phyloP scores from a whole-genome alignment of 495 filamentous ascomycete species.

The Xylaria flabelliformis region DNA sequence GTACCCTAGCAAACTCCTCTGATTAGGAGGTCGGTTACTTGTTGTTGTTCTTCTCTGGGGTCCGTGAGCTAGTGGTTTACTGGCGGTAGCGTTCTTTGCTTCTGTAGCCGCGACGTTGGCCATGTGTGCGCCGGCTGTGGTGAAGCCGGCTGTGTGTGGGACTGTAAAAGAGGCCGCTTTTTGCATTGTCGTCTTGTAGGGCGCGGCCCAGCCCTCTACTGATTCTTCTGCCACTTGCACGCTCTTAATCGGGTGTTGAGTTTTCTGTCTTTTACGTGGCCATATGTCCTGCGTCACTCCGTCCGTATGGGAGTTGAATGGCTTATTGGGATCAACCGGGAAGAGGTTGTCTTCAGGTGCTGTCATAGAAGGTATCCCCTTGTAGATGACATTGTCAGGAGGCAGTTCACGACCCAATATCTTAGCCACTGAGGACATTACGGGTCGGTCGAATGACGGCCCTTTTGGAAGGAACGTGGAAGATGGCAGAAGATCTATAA shows the following conservation, averaged over 20 bases:
- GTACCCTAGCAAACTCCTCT: conserved; percentile 51
- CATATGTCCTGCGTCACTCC: conserved; percentile 24
- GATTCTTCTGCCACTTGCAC: conserved; percentile 35
- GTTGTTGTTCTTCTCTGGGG: conserved; percentile 34
- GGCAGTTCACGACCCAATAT: conserved; percentile 51
- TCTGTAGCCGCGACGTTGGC: conserved; percentile 43
- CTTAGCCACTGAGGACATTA: conserved; percentile 48
- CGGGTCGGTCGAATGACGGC: conserved; percentile 50
- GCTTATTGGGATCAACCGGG: conserved; percentile 45
- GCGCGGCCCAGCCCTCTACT: conserved; percentile 42
- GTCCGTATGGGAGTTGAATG: conserved; percentile 25
- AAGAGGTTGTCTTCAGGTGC: conserved; percentile 48
- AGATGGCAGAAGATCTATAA: conserved; percentile 43
- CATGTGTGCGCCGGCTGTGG: conserved; percentile 51
- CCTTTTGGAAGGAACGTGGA: conserved; percentile 50
- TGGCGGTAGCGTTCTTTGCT: conserved; percentile 29
- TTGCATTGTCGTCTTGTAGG: conserved; percentile 55
- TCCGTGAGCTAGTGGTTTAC: conserved; percentile 21
- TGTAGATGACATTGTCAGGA: conserved; percentile 48
- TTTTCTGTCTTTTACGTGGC: conserved; percentile 41
- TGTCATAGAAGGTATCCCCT: conserved; percentile 48
- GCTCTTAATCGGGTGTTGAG: conserved; percentile 28
- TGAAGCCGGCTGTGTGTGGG: conserved; percentile 48
- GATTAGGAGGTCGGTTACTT: conserved; percentile 45
- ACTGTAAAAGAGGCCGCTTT: conserved; percentile 49